Evolutionary conservation across 1,139 yeast genomes (phyloP).

Genomic region (Yamadazyma diospyri): DNA sequence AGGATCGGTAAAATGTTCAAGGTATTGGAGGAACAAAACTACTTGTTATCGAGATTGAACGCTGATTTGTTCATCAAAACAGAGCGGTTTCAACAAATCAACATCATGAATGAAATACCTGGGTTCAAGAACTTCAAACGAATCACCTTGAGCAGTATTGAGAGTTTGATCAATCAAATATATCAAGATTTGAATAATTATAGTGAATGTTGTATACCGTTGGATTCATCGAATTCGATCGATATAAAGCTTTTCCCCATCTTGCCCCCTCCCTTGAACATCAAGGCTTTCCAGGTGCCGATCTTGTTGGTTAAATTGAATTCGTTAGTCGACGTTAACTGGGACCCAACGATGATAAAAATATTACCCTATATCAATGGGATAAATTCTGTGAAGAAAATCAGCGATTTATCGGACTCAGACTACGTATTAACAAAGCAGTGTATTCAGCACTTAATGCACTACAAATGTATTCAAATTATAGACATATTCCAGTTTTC

Average conservation of each 20-base stretch:
- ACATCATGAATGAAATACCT: constrained; percentile 22
- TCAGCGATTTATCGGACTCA: constrained; percentile 78
- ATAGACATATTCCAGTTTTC: constrained; percentile 86
- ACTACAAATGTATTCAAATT: constrained; percentile 79
- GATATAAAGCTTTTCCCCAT: constrained; percentile 90
- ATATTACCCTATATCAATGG: constrained; percentile 87
- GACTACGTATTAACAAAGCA: constrained; percentile 76
- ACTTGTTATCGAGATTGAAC: constrained; percentile 58
- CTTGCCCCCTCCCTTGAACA: constrained; percentile 76
- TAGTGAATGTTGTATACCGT: constrained; percentile 92
- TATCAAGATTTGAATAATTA: constrained; percentile 91
- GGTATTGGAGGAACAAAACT: constrained; percentile 87
- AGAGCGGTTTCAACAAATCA: constrained; percentile 13
- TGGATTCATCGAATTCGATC: constrained; percentile 84
- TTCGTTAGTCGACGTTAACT: constrained; percentile 75
- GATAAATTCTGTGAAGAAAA: constrained; percentile 72
- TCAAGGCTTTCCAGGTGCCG: constrained; percentile 81
- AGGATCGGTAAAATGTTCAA: constrained; percentile 86
- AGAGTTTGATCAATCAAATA: constrained; percentile 80
- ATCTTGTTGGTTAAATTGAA: constrained; percentile 73
- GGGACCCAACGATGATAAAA: constrained; percentile 96
- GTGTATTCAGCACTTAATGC: constrained; percentile 87
- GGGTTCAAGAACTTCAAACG: constrained; percentile 41
- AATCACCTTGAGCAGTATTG: constrained; percentile 58
- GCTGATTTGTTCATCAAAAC: constrained; percentile 34